Base-by-base conservation (phyloP, 441 rosid species). In the Erodium trifolium region DNA sequence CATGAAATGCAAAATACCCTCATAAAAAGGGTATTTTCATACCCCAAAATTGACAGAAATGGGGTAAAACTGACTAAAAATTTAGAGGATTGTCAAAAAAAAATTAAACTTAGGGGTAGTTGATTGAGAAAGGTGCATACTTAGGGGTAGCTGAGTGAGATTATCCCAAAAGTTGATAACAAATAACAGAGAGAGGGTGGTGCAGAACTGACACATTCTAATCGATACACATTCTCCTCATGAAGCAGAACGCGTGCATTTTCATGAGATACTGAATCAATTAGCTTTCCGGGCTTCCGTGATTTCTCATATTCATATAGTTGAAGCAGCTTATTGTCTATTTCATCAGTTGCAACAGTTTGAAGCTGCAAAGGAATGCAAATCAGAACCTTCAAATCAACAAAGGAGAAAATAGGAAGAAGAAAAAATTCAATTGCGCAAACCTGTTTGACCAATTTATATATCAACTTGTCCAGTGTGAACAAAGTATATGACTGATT, bases 381-480 rank as follows among this genome's bases (percentile, higher is more conserved):
- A 59, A 59, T 59, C 31, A 59, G 64, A 59, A 59, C 31, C 64
- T 59, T 59, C 13, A 23, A 3, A 65, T 11, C 34, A 73, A 63
- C 67, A 67, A 63, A 23, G 3, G 43, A 65, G 39, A 70, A 37
- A n/a, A 60, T 63, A 18, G 69, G 57, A 35, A 63, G 45, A 41
- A 59, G 27, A 53, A 18, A 55, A 41, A 65, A 13, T 31, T 2
- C 53, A 27, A 69, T 71, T 27, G 16, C 39, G 14, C 73, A 73
- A 76, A 91, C 99, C 88, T 95, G 99, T 78, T 92, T 92, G 80
- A 92, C 93, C 75, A 95, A 84, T 83, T 88, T 90, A 80, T 85
- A 89, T 67, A 95, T 86, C 81, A 95, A 81, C 79, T 95, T 95
- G 82, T 95, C 98, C 82, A 95, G 77, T 47, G 99, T 92, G 82